A percentile compares a stretch with the other conserved stretches of the same genome.
phyloP scores from a whole-genome alignment of 192 early-diverging fungal species.

The Coemansia sp. region DNA sequence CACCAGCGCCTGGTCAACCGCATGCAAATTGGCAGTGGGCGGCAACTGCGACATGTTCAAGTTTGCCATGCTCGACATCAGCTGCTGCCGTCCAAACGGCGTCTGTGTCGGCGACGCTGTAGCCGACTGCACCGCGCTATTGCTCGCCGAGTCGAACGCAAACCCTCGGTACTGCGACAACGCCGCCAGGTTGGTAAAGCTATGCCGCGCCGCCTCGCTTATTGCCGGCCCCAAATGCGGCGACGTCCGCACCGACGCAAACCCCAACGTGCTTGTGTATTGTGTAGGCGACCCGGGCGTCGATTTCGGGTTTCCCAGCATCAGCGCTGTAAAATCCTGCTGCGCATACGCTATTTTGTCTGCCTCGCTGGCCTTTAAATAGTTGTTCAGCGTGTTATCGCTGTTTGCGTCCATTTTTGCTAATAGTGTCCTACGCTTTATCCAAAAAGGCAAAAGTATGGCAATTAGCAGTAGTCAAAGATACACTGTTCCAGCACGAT shows the following conservation, averaged over 20 bases:
- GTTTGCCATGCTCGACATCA: slow-evolving; percentile 41
- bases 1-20: not conserved
- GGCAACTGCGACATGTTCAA: slow-evolving; percentile 48
- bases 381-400: not conserved
- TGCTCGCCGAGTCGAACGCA: slow-evolving; percentile 22
- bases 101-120: slow-evolving; percentile 32
- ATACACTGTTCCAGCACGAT: not conserved
- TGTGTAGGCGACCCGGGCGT: slow-evolving; percentile 38
- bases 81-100: slow-evolving; percentile 13
- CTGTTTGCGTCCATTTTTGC: too few species aligned
- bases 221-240: slow-evolving; percentile 21
- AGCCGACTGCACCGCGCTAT: slow-evolving; percentile 48
- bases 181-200: slow-evolving; percentile 34
- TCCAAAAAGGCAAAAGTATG: too few species aligned
- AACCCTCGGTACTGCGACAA: slow-evolving; percentile 11
- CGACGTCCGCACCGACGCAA: slow-evolving; percentile 42
- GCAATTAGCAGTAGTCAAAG: too few species aligned
- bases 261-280: slow-evolving; percentile 29
- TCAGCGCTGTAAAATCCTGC: slow-evolving; percentile 27
- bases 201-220: not conserved
- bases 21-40: slow-evolving; percentile 6
- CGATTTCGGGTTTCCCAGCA: slow-evolving; percentile 30
- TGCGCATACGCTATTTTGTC: not conserved
- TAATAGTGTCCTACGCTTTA: too few species aligned
- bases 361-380: not conserved